phyloP scores from a whole-genome alignment of 768 basidiomycete species.

The Kondoa malvinella region DNA sequence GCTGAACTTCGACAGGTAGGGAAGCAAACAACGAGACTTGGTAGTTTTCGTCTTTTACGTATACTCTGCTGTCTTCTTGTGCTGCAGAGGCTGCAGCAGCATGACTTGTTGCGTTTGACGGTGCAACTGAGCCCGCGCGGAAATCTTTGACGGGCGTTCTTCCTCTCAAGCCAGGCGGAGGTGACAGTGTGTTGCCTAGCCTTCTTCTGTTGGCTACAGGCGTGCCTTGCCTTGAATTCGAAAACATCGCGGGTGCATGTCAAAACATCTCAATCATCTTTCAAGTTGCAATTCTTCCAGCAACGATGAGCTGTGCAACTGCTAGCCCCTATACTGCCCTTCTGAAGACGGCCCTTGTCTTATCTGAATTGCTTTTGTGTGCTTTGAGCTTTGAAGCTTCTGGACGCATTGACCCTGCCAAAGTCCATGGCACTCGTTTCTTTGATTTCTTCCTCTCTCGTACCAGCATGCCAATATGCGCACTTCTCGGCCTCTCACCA shows the following conservation, averaged over 20 bases:
- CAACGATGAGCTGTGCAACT: not conserved
- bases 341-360: not conserved
- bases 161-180: not conserved
- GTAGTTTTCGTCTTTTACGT: constrained; percentile 19
- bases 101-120: not conserved
- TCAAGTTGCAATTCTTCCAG: not conserved
- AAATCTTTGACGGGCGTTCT: not conserved
- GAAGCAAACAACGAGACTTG: constrained; percentile 13
- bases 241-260: not conserved
- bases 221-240: not conserved
- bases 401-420: not conserved
- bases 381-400: not conserved
- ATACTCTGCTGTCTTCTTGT: constrained; percentile 10
- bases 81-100: not conserved
- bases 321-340: not conserved
- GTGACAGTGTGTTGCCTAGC: not conserved
- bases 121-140: not conserved
- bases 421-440: not conserved
- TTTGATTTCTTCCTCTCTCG: not conserved
- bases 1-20: constrained; percentile 18
- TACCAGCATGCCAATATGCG: not conserved
- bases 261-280: too few species aligned
- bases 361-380: not conserved
- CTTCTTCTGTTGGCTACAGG: not conserved
- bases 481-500: not conserved